Conservation (phyloP, 1,284 basidiomycete species). For the Athelia psychrophila region DNA sequence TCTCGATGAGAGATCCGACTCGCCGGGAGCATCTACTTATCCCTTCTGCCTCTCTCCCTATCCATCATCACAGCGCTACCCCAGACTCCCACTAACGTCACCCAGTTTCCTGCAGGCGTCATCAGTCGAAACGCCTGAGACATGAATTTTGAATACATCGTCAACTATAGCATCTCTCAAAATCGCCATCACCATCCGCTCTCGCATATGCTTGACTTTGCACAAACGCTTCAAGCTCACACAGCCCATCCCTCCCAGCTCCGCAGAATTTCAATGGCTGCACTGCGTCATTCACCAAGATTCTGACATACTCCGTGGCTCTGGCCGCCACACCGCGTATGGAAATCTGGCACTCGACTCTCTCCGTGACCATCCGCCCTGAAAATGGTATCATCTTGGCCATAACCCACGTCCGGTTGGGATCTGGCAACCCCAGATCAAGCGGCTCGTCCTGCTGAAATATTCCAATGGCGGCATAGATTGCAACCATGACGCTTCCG, state of each 20-base stretch:
- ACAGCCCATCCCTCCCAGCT: conserved; percentile 50
- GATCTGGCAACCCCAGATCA: conserved; percentile 38
- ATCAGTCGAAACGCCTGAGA: no score
- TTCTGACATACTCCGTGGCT: conserved; percentile 46
- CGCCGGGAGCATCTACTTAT: no score
- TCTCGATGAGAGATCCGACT: no score
- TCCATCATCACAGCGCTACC: no score
- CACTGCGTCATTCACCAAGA: conserved; percentile 66
- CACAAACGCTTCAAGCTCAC: conserved; percentile 64
- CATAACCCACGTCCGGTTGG: conserved; percentile 50
- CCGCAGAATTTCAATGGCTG: conserved; percentile 65
- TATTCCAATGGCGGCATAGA: conserved; percentile 73
- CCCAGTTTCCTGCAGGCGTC: no score
- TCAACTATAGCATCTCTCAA: conserved; percentile 48
- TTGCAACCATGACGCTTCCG: conserved; percentile 78
- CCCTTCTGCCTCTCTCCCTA: no score
- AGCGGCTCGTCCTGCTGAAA: conserved; percentile 41
- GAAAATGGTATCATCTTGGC: conserved; percentile 67
- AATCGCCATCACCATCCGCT: conserved; percentile 64
- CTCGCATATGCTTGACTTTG: conserved; percentile 68
- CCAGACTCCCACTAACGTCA: no score
- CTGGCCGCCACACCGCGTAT: conserved; percentile 14
- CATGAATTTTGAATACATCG: no score
- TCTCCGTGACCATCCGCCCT: conserved; percentile 62
- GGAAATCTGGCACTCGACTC: conserved; percentile 40